Conservation (phyloP, 1,139 yeast genomes). For the Diutina catenulata region DNA sequence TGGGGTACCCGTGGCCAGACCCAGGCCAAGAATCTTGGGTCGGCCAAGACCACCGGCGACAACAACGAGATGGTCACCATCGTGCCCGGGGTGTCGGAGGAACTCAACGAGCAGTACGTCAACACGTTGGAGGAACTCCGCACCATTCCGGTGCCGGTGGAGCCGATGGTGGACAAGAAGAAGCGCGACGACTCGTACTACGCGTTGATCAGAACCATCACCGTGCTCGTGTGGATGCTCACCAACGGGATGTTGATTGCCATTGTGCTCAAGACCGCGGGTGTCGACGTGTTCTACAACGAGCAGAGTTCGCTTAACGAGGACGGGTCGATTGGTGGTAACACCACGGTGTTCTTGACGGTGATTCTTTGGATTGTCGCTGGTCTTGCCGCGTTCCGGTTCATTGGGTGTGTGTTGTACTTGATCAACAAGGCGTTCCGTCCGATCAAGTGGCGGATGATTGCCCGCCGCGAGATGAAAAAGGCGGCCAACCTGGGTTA, state of each 20-base stretch:
- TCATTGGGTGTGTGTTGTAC: constrained; percentile 28
- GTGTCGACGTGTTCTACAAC: constrained; percentile 9
- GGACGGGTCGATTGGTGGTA: constrained; percentile 19
- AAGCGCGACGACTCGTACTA: constrained; percentile 21
- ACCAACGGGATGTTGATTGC: constrained; percentile 32
- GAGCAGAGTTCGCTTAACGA: constrained; percentile 9
- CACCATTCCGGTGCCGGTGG: constrained; percentile 15
- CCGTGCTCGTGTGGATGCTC: constrained; percentile 36
- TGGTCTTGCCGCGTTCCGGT: constrained; percentile 32
- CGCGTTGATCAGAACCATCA: constrained; percentile 25
- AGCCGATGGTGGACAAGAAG: constrained; percentile 14
- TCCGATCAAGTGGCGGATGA: constrained; percentile 30
- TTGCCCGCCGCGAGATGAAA: constrained; percentile 3
- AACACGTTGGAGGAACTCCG: constrained; percentile 37
- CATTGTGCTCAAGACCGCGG: constrained; percentile 32
- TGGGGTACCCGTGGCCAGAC: constrained; percentile 83
- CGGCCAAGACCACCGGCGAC: constrained; percentile 43
- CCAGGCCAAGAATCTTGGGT: constrained; percentile 55
- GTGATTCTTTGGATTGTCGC: constrained; percentile 40
- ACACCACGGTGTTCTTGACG: constrained; percentile 29
- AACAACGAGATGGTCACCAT: constrained; percentile 53
- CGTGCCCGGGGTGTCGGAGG: constrained; percentile 52
- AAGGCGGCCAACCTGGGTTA: too few relatives aligned
- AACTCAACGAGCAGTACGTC: constrained; percentile 49
- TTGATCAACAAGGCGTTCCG: constrained; percentile 25